phyloP scores from a whole-genome alignment of 441 rosid genomes.

The Pelargonium citronellum region DNA sequence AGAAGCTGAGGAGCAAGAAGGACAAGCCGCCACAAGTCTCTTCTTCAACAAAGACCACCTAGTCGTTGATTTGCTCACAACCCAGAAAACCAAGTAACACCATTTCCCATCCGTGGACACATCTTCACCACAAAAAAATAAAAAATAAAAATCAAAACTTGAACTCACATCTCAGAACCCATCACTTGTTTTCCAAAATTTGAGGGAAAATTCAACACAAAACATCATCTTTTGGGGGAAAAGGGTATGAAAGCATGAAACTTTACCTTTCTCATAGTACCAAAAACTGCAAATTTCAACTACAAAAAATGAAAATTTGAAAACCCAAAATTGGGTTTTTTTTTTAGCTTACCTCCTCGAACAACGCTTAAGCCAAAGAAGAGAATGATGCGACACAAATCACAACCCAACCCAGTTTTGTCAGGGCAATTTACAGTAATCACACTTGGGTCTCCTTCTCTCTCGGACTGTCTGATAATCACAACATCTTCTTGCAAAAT shows the following conservation, averaged over 20 bases:
- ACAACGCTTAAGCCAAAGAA: constrained; percentile 81
- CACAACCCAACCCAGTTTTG: constrained; percentile 90
- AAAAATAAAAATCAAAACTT: constrained; percentile 8
- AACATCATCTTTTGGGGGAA: too few relatives aligned
- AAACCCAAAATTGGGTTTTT: neutral
- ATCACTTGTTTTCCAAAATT: neutral
- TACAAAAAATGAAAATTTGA: neutral
- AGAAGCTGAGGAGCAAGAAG: constrained; percentile 71
- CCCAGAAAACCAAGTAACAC: constrained; percentile 93
- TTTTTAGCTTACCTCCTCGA: constrained; percentile 52
- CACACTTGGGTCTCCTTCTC: constrained; percentile 61
- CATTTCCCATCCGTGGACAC: constrained; percentile 92
- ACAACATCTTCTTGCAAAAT: constrained; percentile 71
- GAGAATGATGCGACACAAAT: constrained; percentile 82
- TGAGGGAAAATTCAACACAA: neutral
- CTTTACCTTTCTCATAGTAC: too few relatives aligned
- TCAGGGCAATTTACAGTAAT: constrained; percentile 92
- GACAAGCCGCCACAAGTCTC: constrained; percentile 71
- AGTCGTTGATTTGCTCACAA: constrained; percentile 49
- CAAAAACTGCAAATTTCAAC: too few relatives aligned
- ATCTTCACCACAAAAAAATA: constrained; percentile 39
- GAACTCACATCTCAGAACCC: neutral
- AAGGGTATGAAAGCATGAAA: too few relatives aligned
- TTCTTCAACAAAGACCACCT: constrained; percentile 79
- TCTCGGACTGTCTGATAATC: constrained; percentile 59